Percentiles rank a stretch among this genome's conserved stretches.
Conservation (phyloP, 192 early-diverging fungal species). For the Coemansia sp. region DNA sequence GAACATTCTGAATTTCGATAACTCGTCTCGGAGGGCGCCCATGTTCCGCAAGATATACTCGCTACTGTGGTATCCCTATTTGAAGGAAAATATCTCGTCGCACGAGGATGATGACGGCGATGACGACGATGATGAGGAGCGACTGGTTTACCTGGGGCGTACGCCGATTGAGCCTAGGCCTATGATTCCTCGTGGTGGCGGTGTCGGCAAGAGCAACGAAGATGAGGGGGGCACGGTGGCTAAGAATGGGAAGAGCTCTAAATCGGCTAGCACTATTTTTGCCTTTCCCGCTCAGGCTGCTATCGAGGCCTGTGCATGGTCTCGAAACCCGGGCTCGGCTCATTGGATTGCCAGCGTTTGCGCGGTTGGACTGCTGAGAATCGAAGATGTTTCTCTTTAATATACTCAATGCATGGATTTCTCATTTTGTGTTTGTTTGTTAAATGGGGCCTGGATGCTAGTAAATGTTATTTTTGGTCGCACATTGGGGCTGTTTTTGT, state of each 20-base stretch:
- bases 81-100: background rate
- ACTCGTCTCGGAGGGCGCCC: background rate
- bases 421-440: background rate
- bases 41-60: constrained; percentile 14
- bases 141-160: background rate
- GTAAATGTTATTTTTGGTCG: background rate
- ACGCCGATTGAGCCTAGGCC: background rate
- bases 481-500: background rate
- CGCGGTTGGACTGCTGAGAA: constrained; percentile 25
- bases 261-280: background rate
- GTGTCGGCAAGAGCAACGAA: background rate
- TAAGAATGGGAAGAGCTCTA: background rate
- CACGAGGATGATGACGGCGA: background rate
- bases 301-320: constrained; percentile 36
- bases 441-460: background rate
- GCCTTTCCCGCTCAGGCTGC: constrained; percentile 26
- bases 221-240: background rate
- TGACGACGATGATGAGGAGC: background rate
- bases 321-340: constrained; percentile 20
- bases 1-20: background rate
- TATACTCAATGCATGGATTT: background rate
- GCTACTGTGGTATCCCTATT: constrained; percentile 8
- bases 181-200: background rate
- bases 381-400: constrained; percentile 24
- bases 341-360: constrained; percentile 34